Evolutionary conservation across 2,329 filamentous ascomycete genomes (phyloP).

Genomic region (Tolypocladium capitatum): DNA sequence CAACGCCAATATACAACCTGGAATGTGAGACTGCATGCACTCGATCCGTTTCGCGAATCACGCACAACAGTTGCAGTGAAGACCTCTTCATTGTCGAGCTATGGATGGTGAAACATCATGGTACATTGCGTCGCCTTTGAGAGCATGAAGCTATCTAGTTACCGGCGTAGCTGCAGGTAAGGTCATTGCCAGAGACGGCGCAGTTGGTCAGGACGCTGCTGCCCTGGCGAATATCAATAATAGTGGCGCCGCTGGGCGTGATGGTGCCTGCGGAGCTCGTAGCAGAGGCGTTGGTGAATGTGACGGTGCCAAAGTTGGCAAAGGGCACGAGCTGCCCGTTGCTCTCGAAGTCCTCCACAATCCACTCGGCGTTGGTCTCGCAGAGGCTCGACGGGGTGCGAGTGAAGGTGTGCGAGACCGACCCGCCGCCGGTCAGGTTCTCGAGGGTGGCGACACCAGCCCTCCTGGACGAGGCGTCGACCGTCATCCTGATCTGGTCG

Average conservation of each 20-base stretch:
- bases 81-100: too few species aligned
- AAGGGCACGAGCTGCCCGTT: constrained; percentile 13
- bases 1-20: too few species aligned
- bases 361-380: constrained; percentile 49
- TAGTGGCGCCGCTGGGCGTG: constrained; percentile 6
- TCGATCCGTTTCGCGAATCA: too few species aligned
- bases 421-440: constrained; percentile 38
- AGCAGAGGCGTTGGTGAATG: constrained; percentile 12
- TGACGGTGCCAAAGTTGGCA: constrained; percentile 16
- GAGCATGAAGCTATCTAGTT: background rate
- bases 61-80: too few species aligned
- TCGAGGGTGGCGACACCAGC: constrained; percentile 18
- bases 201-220: constrained; percentile 3
- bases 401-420: constrained; percentile 36
- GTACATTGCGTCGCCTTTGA: background rate
- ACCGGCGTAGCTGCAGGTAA: constrained; percentile 2
- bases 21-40: too few species aligned
- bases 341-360: constrained; percentile 35
- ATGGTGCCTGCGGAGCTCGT: constrained; percentile 4
- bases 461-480: constrained; percentile 12
- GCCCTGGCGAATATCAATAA: constrained; percentile 8
- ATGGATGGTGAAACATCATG: too few species aligned
- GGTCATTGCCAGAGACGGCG: constrained; percentile 3
- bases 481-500: constrained; percentile 17
- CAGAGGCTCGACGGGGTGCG: constrained; percentile 30